phyloP scores from a whole-genome alignment of 257 asterid genomes.

The Solanum peruvianum region DNA sequence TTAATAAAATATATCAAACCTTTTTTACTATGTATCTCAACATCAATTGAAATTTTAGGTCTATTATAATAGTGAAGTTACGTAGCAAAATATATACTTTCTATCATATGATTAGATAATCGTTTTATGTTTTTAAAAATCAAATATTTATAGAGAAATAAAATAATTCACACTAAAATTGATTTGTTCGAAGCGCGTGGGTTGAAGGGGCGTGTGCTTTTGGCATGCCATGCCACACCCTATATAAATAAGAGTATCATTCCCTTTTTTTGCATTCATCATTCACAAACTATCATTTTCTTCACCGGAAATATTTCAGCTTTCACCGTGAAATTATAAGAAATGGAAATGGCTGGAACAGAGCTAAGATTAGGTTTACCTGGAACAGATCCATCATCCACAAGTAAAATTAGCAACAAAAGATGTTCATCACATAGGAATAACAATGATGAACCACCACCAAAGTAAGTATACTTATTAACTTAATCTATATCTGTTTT shows the following conservation, averaged over 20 bases:
- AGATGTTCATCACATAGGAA: slow-evolving; percentile 50
- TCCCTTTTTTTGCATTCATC: background rate
- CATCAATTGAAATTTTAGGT: background rate
- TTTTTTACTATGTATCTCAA: background rate
- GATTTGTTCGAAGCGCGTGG: background rate
- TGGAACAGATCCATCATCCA: slow-evolving; percentile 33
- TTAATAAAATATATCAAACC: too few species aligned
- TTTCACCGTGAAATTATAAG: background rate
- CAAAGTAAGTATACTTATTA: slow-evolving; percentile 37
- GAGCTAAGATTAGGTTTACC: slow-evolving; percentile 71
- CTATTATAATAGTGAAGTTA: too few species aligned
- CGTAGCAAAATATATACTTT: too few species aligned
- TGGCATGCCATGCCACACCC: background rate
- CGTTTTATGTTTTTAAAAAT: too few species aligned
- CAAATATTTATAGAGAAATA: background rate
- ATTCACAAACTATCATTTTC: background rate
- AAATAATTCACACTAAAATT: background rate
- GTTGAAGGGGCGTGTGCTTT: background rate
- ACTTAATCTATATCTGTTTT: background rate
- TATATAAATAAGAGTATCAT: slow-evolving; percentile 4
- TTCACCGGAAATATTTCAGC: background rate
- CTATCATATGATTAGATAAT: fast-evolving
- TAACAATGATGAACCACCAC: slow-evolving; percentile 25
- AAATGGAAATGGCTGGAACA: slow-evolving; percentile 26
- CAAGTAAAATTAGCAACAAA: slow-evolving; percentile 30